Evolutionary conservation across 257 asterid species (phyloP), one percentile per base, ranked within the genome.

Genomic region (Solanum tarijense): DNA sequence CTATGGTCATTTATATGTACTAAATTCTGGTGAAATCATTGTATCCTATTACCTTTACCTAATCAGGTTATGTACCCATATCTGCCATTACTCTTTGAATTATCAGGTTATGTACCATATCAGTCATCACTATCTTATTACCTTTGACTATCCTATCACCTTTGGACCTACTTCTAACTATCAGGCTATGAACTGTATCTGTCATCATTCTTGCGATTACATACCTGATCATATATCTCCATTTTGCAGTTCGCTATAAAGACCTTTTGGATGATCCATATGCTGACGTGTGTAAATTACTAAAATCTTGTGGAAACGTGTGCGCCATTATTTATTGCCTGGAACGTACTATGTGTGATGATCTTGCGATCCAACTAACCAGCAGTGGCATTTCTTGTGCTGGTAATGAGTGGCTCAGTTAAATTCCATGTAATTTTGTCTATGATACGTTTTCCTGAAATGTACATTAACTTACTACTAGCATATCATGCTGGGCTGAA

Each of bases 401-500:
- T 89, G 98, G 99, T 97, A 93, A 93, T 73, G 71, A 89, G 78
- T 83, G 62, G 21, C 35, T 78, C 39, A 13, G 16, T 88, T 87
- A 89, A 52, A 86, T 78, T 55, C 46, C 43, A 68, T 38, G 32
- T 78, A 72, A 72, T 46, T 82, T 83, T 90, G 55, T 79, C 88
- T 68, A 27, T 83, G 16, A 81, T 89, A 25, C 86, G 5, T 72
- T 89, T 89, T 87, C 71, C 46, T 31, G 46, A 83, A 87, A 86
- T 87, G 68, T 89, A 85, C 82, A 23, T 43, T 89, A 65, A 46
- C 58, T 87, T 89, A 75, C 87, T 83, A 81, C 88, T 87, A 97
- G 98, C 99, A 83, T 97, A 97, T 91, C 99, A 97, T 89, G 98
- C 99, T 83, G 99, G 99, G 84, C 89, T 97, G 94, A 93, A 92